Evolutionary conservation across 169 alveolate species (phyloP).

Genomic region (Plasmodium vivax): DNA sequence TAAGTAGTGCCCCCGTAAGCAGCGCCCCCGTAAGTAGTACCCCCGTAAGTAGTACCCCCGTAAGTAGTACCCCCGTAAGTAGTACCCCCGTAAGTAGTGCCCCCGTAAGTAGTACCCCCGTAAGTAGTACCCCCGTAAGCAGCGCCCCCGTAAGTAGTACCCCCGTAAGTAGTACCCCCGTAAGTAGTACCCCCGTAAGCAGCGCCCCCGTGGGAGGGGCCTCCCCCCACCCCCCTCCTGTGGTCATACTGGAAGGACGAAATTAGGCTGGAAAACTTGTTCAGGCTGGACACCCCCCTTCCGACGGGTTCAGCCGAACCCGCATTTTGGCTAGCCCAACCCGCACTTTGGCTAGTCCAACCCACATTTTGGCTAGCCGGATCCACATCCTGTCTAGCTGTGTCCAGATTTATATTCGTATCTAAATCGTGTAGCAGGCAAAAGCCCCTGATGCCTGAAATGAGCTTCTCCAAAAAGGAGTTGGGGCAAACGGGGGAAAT

Average conservation of each 20-base stretch:
- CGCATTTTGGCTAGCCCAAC: not conserved
- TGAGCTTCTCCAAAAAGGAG: slow-evolving; percentile 42
- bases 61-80: too few relatives aligned
- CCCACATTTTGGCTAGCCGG: too few relatives aligned
- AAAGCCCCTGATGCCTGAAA: slow-evolving; percentile 62
- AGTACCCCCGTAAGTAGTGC: too few relatives aligned
- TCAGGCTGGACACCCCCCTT: not conserved
- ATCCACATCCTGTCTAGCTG: too few relatives aligned
- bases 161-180: too few relatives aligned
- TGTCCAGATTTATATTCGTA: slow-evolving; percentile 8
- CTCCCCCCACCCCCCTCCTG: not conserved
- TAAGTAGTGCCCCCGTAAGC: not conserved
- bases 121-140: too few relatives aligned
- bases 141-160: too few relatives aligned
- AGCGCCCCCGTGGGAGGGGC: not conserved
- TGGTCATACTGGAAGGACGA: slow-evolving; percentile 21
- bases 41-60: not conserved
- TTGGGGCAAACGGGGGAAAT: slow-evolving; percentile 71
- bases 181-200: too few relatives aligned
- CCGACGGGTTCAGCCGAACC: not conserved
- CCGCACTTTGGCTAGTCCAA: too few relatives aligned
- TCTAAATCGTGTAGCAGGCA: slow-evolving; percentile 63
- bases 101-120: too few relatives aligned
- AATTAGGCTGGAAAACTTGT: slow-evolving; percentile 6
- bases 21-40: not conserved